Conservation (phyloP, 805 yeast genomes). For the Saturnispora hagleri region DNA sequence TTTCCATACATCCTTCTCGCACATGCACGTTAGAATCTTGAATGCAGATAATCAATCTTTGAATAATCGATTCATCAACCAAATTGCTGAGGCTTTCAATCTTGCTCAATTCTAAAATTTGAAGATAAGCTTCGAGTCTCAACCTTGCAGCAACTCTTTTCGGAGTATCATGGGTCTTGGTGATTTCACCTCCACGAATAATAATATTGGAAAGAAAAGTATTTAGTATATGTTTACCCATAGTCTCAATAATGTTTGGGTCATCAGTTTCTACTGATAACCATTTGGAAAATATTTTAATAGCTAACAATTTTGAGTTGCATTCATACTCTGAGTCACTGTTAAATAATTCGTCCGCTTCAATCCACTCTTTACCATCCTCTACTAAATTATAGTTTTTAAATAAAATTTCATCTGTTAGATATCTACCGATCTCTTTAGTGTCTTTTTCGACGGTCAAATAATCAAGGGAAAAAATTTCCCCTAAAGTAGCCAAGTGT, state of each 20-base stretch:
- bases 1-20: constrained; percentile 41
- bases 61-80: constrained; percentile 43
- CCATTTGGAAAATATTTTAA: constrained; percentile 53
- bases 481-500: constrained; percentile 51
- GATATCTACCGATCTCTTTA: constrained; percentile 46
- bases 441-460: constrained; percentile 39
- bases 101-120: constrained; percentile 55
- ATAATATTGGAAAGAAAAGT: constrained; percentile 59
- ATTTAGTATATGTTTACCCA: constrained; percentile 50
- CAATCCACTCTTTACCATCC: constrained; percentile 22
- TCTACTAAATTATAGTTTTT: constrained; percentile 36
- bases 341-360: constrained; percentile 17
- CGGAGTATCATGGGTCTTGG: constrained; percentile 50
- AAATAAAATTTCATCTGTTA: constrained; percentile 56
- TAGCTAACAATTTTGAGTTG: constrained; percentile 28
- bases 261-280: constrained; percentile 31
- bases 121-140: constrained; percentile 59
- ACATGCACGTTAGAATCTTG: constrained; percentile 60
- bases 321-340: constrained; percentile 12
- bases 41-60: constrained; percentile 45
- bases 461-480: constrained; percentile 43
- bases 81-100: constrained; percentile 40
- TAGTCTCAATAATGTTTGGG: constrained; percentile 31
- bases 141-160: constrained; percentile 47
- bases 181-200: constrained; percentile 72